Percentiles rank a stretch among this genome's conserved stretches.
These are phyloP conservation scores for Craterostigma plantagineum DNA, from an alignment of 257 asterid genomes.

Conservation along the genomic window DNA sequence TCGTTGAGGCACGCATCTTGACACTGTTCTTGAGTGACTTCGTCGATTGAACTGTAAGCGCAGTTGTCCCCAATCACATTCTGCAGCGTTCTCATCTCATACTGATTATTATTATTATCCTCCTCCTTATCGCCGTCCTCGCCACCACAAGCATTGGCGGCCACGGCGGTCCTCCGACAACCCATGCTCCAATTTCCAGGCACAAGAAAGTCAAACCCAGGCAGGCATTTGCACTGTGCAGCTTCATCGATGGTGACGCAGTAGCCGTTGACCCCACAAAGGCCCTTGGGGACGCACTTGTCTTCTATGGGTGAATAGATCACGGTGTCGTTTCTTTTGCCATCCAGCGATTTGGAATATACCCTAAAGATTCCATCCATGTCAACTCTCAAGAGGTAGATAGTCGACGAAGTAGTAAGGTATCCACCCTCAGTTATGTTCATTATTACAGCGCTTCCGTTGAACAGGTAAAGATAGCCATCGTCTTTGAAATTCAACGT, in stretches of 20 bases:
- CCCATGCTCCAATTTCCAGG: constrained; percentile 18
- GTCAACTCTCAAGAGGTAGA: too few relatives aligned
- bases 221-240: constrained; percentile 22
- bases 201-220: constrained; percentile 17
- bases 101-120: too few relatives aligned
- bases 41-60: constrained; percentile 2
- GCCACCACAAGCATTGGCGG: too few relatives aligned
- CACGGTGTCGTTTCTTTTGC: constrained; percentile 11
- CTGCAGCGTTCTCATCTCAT: constrained; percentile 5
- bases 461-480: too few relatives aligned
- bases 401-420: too few relatives aligned
- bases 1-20: constrained; percentile 22
- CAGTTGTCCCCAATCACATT: constrained; percentile 18
- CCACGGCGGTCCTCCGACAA: constrained; percentile 14
- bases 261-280: constrained; percentile 32
- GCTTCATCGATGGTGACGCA: constrained; percentile 11
- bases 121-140: constrained; percentile 11
- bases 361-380: too few relatives aligned
- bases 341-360: too few relatives aligned
- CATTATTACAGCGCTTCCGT: too few relatives aligned
- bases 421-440: too few relatives aligned
- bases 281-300: constrained; percentile 24
- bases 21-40: constrained; percentile 15
- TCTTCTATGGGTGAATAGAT: constrained; percentile 10
- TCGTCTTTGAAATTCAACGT: too few relatives aligned